Percentiles rank a stretch among this genome's conserved stretches.
Evolutionary conservation across 352 stramenopile species (phyloP).

Genomic region (Phytophthora rubi): DNA sequence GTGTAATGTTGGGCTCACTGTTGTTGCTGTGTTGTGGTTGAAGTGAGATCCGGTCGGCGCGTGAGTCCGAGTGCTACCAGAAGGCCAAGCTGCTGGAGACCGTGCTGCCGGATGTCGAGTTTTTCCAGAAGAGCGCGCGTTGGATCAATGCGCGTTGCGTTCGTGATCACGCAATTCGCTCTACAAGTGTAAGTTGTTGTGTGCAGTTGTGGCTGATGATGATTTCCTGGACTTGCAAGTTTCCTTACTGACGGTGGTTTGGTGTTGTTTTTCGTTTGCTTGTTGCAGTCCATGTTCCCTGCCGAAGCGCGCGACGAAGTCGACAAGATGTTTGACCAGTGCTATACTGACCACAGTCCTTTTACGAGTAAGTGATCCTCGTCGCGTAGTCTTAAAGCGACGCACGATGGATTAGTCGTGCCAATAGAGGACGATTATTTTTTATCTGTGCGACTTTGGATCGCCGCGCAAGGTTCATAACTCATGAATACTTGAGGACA

Average conservation of each 20-base stretch:
- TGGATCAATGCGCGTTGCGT: conserved; percentile 78
- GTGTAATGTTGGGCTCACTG: not conserved
- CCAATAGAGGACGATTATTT: conserved; percentile 33
- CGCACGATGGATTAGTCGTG: conserved; percentile 16
- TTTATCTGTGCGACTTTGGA: not conserved
- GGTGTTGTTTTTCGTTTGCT: not conserved
- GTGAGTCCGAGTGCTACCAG: conserved; percentile 85
- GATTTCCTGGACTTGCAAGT: not conserved
- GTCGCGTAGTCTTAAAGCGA: conserved; percentile 19
- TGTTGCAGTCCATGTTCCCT: conserved; percentile 77
- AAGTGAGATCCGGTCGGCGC: conserved; percentile 83
- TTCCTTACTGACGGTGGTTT: not conserved
- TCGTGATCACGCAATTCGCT: conserved; percentile 75
- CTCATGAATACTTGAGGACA: no score
- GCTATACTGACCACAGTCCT: conserved; percentile 74
- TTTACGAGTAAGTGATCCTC: conserved; percentile 44
- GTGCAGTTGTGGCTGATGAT: conserved; percentile 1
- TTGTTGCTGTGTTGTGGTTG: conserved; percentile 1
- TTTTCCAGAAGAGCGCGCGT: conserved; percentile 63
- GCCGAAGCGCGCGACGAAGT: conserved; percentile 65
- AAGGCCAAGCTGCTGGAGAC: conserved; percentile 70
- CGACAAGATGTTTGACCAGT: conserved; percentile 82
- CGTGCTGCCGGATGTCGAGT: conserved; percentile 62
- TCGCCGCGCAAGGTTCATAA: no score
- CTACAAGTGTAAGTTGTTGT: conserved; percentile 55